Evolutionary conservation across 2,329 filamentous ascomycete genomes (phyloP).

Genomic region (Alternaria sp.): DNA sequence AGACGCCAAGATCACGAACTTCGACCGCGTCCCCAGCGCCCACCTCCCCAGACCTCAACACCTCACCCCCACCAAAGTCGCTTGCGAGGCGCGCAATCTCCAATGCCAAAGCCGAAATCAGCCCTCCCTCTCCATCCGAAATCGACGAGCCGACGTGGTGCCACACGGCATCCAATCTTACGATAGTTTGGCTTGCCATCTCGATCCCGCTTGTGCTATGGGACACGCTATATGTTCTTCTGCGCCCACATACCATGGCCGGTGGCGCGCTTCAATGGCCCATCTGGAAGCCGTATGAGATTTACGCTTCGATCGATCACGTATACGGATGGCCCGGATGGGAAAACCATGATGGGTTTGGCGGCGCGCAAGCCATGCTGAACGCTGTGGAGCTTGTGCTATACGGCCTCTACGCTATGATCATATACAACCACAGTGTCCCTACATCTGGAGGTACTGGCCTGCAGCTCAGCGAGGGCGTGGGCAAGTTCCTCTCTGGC

Average conservation of each 20-base stretch:
- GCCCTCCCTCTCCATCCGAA: constrained; percentile 29
- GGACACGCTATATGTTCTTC: constrained; percentile 80
- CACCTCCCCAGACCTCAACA: constrained; percentile 23
- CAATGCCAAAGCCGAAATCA: constrained; percentile 20
- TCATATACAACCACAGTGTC: constrained; percentile 54
- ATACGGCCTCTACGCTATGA: constrained; percentile 68
- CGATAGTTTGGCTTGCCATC: constrained; percentile 73
- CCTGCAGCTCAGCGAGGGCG: constrained; percentile 45
- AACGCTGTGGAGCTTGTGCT: constrained; percentile 72
- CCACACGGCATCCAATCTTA: constrained; percentile 65
- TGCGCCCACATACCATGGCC: constrained; percentile 81
- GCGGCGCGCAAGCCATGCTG: constrained; percentile 72
- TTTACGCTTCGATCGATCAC: constrained; percentile 81
- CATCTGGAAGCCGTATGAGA: constrained; percentile 76
- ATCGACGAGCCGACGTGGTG: constrained; percentile 52
- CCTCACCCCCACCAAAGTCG: constrained; percentile 22
- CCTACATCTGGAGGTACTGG: constrained; percentile 47
- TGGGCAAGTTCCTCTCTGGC: constrained; percentile 54
- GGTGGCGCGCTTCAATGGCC: constrained; percentile 75
- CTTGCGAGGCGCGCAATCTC: constrained; percentile 34
- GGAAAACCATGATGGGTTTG: constrained; percentile 72
- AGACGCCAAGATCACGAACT: constrained; percentile 39
- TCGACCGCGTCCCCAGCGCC: constrained; percentile 44
- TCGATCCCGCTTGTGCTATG: constrained; percentile 80
- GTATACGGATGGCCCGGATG: constrained; percentile 81